These are phyloP conservation scores for Elsinoe australis DNA, from an alignment of 2,329 filamentous ascomycete genomes.

Conservation along the genomic window DNA sequence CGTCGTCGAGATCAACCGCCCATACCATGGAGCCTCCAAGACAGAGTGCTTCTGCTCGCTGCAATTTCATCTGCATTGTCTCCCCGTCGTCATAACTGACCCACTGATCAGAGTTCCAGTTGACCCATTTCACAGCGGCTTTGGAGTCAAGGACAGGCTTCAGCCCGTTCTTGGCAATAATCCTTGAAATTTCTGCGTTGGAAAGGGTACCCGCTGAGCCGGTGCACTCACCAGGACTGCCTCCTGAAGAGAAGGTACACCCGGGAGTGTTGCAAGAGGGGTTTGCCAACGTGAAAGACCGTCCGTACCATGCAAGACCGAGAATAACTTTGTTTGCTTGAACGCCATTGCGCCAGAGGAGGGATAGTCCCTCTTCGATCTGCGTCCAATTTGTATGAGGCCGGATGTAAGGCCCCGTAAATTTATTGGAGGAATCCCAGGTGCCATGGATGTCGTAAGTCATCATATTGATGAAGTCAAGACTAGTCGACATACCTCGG, in stretches of 20 bases:
- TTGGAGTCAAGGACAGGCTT: slow-evolving; percentile 24
- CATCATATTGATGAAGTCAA: slow-evolving; percentile 36
- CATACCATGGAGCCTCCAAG: slow-evolving; percentile 27
- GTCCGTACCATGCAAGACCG: slow-evolving; percentile 39
- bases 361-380: slow-evolving; percentile 36
- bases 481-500: background rate
- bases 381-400: slow-evolving; percentile 44
- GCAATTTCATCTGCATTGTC: slow-evolving; percentile 31
- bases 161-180: slow-evolving; percentile 24
- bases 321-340: slow-evolving; percentile 37
- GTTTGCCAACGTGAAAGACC: slow-evolving; percentile 28
- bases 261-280: slow-evolving; percentile 21
- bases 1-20: slow-evolving; percentile 19
- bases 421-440: slow-evolving; percentile 32
- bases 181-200: slow-evolving; percentile 32
- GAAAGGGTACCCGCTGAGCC: slow-evolving; percentile 30
- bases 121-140: slow-evolving; percentile 30
- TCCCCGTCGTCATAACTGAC: slow-evolving; percentile 35
- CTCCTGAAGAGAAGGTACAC: slow-evolving; percentile 22
- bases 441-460: slow-evolving; percentile 41
- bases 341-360: slow-evolving; percentile 42
- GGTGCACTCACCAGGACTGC: slow-evolving; percentile 28
- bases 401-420: slow-evolving; percentile 30
- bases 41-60: slow-evolving; percentile 29
- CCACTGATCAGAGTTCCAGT: slow-evolving; percentile 34